A percentile compares a stretch with the other conserved stretches of the same genome.
phyloP scores from a whole-genome alignment of 2,329 filamentous ascomycete species.

The Peltaster fructicola region DNA sequence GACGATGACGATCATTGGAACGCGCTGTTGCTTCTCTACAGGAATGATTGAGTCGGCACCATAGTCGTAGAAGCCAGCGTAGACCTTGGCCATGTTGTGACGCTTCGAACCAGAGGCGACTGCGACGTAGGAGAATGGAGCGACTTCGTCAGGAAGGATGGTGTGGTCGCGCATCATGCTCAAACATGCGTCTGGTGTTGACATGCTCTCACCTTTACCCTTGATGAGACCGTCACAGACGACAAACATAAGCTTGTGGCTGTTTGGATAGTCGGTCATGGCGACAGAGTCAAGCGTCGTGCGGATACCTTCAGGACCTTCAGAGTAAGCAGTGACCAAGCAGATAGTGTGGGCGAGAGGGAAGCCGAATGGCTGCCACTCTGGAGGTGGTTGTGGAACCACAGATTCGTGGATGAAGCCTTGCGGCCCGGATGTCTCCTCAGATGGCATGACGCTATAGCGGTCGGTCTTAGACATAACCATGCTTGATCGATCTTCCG shows the following conservation, averaged over 20 bases:
- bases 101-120: constrained; percentile 90
- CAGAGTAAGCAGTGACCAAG: constrained; percentile 90
- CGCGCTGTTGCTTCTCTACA: constrained; percentile 76
- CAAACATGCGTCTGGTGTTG: constrained; percentile 79
- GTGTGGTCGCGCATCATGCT: constrained; percentile 91
- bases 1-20: constrained; percentile 92
- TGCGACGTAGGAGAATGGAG: constrained; percentile 87
- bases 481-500: constrained; percentile 5
- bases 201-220: constrained; percentile 69
- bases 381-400: constrained; percentile 84
- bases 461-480: constrained; percentile 24
- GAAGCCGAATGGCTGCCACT: constrained; percentile 95
- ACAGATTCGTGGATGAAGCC: constrained; percentile 96
- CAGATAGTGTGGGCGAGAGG: constrained; percentile 88
- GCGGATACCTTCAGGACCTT: constrained; percentile 79
- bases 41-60: constrained; percentile 65
- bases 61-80: constrained; percentile 96
- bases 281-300: constrained; percentile 93
- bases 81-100: constrained; percentile 99
- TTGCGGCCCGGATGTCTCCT: constrained; percentile 61
- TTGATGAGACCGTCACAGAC: constrained; percentile 98
- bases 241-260: constrained; percentile 90
- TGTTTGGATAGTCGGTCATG: constrained; percentile 97
- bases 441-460: constrained; percentile 38
- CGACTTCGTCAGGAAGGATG: constrained; percentile 61